Evolutionary conservation across 257 asterid genomes (phyloP).

Genomic region (Petunia secreta): DNA sequence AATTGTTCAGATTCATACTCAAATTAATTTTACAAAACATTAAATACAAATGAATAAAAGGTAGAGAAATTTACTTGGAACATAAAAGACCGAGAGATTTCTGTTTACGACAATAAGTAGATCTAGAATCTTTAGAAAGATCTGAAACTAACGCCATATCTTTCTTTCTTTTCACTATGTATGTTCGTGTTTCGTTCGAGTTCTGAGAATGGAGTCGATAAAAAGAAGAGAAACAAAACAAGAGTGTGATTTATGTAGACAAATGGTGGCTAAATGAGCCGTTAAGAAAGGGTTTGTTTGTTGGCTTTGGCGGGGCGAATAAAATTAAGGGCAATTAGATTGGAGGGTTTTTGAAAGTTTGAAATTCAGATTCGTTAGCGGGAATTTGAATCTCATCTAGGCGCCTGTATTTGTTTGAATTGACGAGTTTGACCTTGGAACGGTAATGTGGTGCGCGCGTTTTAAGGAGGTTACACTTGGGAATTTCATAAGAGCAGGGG

Average conservation of each 20-base stretch:
- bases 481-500: neutral
- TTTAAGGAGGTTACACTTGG: neutral
- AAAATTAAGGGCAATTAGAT: neutral
- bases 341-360: slow-evolving; percentile 78
- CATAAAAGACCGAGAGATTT: slow-evolving; percentile 92
- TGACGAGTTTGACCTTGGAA: slow-evolving; percentile 36
- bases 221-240: neutral
- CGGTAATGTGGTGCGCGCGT: neutral
- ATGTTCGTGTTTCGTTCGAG: neutral
- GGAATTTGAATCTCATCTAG: slow-evolving; percentile 48
- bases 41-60: neutral
- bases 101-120: slow-evolving; percentile 92
- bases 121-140: slow-evolving; percentile 54
- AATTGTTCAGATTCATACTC: neutral
- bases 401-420: slow-evolving; percentile 31
- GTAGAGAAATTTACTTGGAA: slow-evolving; percentile 62
- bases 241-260: slow-evolving; percentile 25
- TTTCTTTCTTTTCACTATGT: neutral
- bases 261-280: slow-evolving; percentile 27
- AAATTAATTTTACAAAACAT: neutral
- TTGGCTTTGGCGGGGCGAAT: slow-evolving; percentile 61
- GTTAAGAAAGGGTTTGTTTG: slow-evolving; percentile 48
- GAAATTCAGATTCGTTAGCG: slow-evolving; percentile 63
- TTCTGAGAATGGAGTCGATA: neutral
- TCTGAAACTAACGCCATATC: slow-evolving; percentile 38